These are phyloP conservation scores for Phaffomyces opuntiae DNA, from an alignment of 805 yeast species.

Conservation along the genomic window DNA sequence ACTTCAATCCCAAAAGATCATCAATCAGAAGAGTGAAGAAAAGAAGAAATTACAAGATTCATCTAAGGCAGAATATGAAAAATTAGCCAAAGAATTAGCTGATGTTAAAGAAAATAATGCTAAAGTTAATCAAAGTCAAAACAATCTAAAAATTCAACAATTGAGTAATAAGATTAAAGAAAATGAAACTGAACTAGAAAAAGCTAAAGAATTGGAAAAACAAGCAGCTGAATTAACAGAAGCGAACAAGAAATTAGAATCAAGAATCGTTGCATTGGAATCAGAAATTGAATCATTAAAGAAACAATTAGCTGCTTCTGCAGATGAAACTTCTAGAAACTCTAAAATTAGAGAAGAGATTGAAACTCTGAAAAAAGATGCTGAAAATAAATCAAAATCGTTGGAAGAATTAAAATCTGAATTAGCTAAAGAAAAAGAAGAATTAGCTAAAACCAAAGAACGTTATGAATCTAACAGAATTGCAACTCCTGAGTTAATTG, in stretches of 20 bases:
- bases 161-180: conserved; percentile 17
- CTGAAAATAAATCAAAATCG: neutral
- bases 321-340: conserved; percentile 2
- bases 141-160: conserved; percentile 1
- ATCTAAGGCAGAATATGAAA: conserved; percentile 1
- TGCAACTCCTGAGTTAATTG: neutral
- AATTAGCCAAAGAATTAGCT: conserved; percentile 7
- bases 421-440: conserved; percentile 16
- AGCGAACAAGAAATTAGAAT: conserved; percentile 30
- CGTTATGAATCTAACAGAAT: conserved; percentile 7
- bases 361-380: conserved; percentile 5
- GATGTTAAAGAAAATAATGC: conserved; percentile 15
- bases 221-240: conserved; percentile 27
- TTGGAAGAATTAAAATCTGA: conserved; percentile 6
- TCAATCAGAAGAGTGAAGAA: conserved; percentile 19
- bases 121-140: conserved; percentile 6
- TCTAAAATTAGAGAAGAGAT: conserved; percentile 7
- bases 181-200: conserved; percentile 18
- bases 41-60: conserved; percentile 8
- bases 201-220: conserved; percentile 32
- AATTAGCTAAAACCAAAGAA: conserved; percentile 7
- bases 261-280: conserved; percentile 11
- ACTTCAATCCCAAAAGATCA: conserved; percentile 24
- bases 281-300: conserved; percentile 10
- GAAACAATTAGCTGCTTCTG: conserved; percentile 1